Evolutionary conservation across 805 yeast species (phyloP), one percentile per base, ranked within the genome.

Genomic region (Yarrowia hollandica): DNA sequence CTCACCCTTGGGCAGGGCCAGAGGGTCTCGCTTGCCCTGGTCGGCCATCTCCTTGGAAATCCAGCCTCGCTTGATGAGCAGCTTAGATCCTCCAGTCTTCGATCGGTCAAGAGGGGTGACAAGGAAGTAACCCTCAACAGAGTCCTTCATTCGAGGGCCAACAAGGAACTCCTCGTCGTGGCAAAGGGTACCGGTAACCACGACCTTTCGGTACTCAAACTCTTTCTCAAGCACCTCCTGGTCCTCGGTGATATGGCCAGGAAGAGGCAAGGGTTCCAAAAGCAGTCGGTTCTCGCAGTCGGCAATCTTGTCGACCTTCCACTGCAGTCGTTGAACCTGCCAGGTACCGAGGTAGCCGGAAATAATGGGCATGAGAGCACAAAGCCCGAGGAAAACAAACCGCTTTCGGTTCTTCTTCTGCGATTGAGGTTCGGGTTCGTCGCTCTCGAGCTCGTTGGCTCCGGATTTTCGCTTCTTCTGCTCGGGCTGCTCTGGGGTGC

Each of bases 11-110:
- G 96, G 96, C 61, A 86, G 68, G 1, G 95, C 84, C 61, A 81
- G 79, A 60, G 91, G 76, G 11, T 72, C 72, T 82, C 87, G 65
- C 64, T 76, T 64, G 60, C 77, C 61, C 77, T 96, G 84, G n/a
- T 74, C 70, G 2, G 75, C 69, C 72, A 71, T 59, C 12, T 82
- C 81, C 64, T 86, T 90, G 22, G 82, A 74, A 44, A 94, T 82
- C 96, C 97, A 94, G 14, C 99, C 99, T 64, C 99, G 80, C 69
- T 89, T 95, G 25, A 94, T 79, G 58, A 94, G 74, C 15, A 94
- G 75, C 57, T 88, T 91, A 48, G 84, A 80, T 1, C 90, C 94
- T 62, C 82, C 83, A 15, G 48, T 39, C 44, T 52, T 52, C 21
- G 44, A 52, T 62, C 96, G 81, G 21, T 82, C 79, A 66, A 94